Percentiles rank a stretch among this genome's conserved stretches.
Conservation (phyloP, 176 grass and related monocot genomes). For the Panicum miliaceum region DNA sequence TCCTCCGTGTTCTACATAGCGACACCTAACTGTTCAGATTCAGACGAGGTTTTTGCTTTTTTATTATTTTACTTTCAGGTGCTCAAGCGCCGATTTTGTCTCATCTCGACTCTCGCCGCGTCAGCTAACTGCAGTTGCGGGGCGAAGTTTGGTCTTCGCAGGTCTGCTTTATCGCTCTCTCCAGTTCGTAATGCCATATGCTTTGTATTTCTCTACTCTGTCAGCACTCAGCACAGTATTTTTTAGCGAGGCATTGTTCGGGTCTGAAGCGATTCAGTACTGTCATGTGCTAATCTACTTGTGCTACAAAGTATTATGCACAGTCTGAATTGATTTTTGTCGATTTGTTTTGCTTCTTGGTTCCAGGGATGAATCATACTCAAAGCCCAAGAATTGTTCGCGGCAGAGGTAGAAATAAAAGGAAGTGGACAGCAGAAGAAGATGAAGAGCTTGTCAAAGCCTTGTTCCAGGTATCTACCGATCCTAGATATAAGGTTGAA, state of each 20-base stretch:
- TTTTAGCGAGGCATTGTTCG: not conserved
- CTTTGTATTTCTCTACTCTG: not conserved
- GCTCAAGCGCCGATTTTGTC: not conserved
- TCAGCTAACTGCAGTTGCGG: not conserved
- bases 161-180: not conserved
- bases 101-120: not conserved
- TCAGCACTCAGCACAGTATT: not conserved
- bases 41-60: not conserved
- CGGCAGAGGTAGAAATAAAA: constrained; percentile 55
- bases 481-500: constrained; percentile 51
- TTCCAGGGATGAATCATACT: constrained; percentile 32
- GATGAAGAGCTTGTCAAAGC: constrained; percentile 58
- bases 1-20: not conserved
- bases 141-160: not conserved
- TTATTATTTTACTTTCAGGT: not conserved
- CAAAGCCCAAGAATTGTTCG: constrained; percentile 22
- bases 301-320: not conserved
- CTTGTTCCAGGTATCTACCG: constrained; percentile 43
- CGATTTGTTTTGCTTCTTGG: not conserved
- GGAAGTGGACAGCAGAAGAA: constrained; percentile 50
- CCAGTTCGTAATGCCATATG: not conserved
- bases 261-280: not conserved
- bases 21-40: not conserved
- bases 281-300: not conserved
- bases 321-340: not conserved